Conservation (phyloP, 1,284 basidiomycete species). For the Leccinum subrobustum region DNA sequence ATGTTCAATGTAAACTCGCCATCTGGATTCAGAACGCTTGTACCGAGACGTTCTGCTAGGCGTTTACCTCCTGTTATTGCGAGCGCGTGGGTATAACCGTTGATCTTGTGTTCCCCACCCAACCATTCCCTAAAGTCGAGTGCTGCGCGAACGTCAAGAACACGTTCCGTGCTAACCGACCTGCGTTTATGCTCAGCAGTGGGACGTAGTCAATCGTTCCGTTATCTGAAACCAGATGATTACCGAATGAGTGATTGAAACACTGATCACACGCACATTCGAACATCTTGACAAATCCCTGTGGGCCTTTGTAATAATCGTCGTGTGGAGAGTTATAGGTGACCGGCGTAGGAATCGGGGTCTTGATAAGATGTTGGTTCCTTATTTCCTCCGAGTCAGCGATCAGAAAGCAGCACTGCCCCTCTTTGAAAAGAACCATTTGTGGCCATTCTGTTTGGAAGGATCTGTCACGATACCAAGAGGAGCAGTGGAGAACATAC, state of each 20-base stretch:
- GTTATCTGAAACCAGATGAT: too few species aligned
- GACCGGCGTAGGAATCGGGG: too few species aligned
- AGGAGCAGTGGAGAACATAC: constrained; percentile 39
- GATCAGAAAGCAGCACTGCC: constrained; percentile 45
- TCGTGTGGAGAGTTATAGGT: too few species aligned
- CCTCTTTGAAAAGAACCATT: constrained; percentile 80
- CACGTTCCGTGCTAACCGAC: not conserved
- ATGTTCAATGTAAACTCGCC: constrained; percentile 71
- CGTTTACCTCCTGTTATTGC: constrained; percentile 71
- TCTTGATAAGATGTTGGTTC: too few species aligned
- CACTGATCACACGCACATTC: too few species aligned
- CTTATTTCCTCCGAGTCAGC: too few species aligned
- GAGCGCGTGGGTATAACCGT: constrained; percentile 71
- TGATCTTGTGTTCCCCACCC: constrained; percentile 81
- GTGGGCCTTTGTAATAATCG: too few species aligned
- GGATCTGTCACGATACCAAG: not conserved
- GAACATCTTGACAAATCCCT: too few species aligned
- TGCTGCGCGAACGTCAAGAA: constrained; percentile 42
- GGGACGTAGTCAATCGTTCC: too few species aligned
- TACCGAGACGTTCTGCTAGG: constrained; percentile 65
- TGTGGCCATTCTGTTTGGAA: constrained; percentile 67
- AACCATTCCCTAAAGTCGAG: constrained; percentile 78
- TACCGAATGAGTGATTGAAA: too few species aligned
- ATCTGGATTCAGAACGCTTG: constrained; percentile 58
- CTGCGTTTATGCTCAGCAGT: too few species aligned